Conservation (phyloP, 345 rosid genomes). For the Gossypium bickii region DNA sequence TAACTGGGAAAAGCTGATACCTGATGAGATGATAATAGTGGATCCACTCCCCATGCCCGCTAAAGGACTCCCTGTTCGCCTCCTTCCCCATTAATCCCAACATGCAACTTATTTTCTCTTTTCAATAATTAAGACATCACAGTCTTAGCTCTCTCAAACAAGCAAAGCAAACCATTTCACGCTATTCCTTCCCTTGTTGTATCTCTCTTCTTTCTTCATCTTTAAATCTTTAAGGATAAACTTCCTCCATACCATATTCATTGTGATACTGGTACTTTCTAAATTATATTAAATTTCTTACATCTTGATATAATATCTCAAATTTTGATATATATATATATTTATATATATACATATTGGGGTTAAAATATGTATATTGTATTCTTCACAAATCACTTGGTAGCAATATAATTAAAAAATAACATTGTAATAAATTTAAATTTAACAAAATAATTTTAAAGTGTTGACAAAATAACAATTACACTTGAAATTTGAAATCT, state of each 20-base stretch:
- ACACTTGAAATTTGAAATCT: no score
- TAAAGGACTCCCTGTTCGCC: slow-evolving; percentile 38
- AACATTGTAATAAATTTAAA: no score
- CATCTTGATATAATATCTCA: no score
- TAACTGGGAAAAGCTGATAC: slow-evolving; percentile 36
- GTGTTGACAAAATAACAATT: no score
- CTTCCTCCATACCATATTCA: not conserved
- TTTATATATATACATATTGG: no score
- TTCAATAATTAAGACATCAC: not conserved
- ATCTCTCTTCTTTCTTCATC: not conserved
- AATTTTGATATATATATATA: no score
- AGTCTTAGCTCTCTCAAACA: not conserved
- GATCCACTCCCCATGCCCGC: slow-evolving; percentile 43
- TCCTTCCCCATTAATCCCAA: slow-evolving; percentile 20
- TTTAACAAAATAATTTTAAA: no score
- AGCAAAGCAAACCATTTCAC: not conserved
- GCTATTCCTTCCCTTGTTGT: not conserved
- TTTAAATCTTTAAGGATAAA: not conserved
- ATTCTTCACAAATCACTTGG: no score
- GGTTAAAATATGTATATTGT: no score
- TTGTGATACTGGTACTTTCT: not conserved
- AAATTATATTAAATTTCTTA: not conserved
- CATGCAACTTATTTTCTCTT: not conserved
- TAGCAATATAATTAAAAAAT: no score
- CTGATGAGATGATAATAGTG: slow-evolving; percentile 33